A percentile compares a stretch with the other conserved stretches of the same genome.
These are phyloP conservation scores for Aspergillus novofumigatus DNA, from an alignment of 2,329 filamentous ascomycete species.

Conservation along the genomic window DNA sequence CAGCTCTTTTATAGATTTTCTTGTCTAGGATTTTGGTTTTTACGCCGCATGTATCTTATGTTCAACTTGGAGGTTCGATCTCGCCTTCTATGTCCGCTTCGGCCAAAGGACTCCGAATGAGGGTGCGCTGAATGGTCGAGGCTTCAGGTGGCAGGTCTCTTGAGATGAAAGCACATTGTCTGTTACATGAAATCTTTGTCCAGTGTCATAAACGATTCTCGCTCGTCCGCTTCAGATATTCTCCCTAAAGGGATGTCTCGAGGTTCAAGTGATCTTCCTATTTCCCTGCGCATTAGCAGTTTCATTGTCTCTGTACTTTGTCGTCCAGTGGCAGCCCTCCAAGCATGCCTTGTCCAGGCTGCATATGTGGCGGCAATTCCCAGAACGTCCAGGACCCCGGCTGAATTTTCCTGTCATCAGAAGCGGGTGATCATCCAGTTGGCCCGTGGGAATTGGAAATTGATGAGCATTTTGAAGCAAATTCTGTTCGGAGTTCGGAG, in stretches of 20 bases:
- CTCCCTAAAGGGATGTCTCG: conserved; percentile 12
- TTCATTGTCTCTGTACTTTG: conserved; percentile 15
- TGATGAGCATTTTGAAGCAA: neutral
- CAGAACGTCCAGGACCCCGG: conserved; percentile 6
- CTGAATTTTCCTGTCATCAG: conserved; percentile 12
- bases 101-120: neutral
- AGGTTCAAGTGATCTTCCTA: conserved; percentile 17
- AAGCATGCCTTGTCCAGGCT: conserved; percentile 14
- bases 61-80: neutral
- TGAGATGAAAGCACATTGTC: neutral
- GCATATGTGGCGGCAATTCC: conserved; percentile 18
- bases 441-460: neutral
- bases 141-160: too few species aligned
- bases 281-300: conserved; percentile 11
- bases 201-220: neutral
- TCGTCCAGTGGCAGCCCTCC: conserved; percentile 19
- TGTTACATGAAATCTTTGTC: neutral
- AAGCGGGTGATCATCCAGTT: neutral
- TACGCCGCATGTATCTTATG: neutral
- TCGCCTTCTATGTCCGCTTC: neutral
- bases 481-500: neutral
- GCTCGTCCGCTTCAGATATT: neutral
- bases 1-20: neutral
- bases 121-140: neutral
- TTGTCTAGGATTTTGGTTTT: neutral